Base-by-base conservation (phyloP, 2,329 filamentous ascomycete genomes). In the Mollisia scopiformis region DNA sequence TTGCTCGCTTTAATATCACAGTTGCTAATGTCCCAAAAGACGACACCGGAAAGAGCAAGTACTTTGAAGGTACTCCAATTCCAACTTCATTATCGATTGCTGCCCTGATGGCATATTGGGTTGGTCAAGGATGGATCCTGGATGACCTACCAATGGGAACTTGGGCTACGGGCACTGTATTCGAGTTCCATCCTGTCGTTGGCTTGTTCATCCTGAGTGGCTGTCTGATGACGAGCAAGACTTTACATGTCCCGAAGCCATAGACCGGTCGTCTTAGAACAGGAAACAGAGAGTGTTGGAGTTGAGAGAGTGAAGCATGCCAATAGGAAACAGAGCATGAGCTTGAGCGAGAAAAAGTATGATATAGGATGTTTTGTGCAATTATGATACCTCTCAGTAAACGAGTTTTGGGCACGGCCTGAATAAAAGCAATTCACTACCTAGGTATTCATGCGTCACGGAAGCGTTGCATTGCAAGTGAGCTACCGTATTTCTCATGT, bases 1-100 rank as follows among this genome's bases (percentile, higher is more conserved):
- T 99, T 11, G 95, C 95, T 49, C 90, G 95, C 67, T 99, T 99
- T 87, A 99, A 99, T 76, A 95, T 99, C 55, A 98, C 95, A 11
- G 93, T 95, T 37, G 84, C 88, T 35, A 88, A 89, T 68, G 85
- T 99, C 13, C 95, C 95, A 64, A 97, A 98, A 78, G 95, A 99
- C 75, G 89, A 88, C 52, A 86, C 85, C 0, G 95, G 95, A 69
- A 99, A 99, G 80, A 92, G 91, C 62, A 86, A 90, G 73, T 99
- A 96, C 79, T 99, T 99, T 70, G 95, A 99, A 79, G 95, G 95
- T 69, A 96, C 94, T 0, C 95, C 95, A 1, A 97, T 98, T 71
- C 95, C 95, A 1, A 98, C 93, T 2, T 93, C 91, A 25, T 81
- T 98, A 25, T 88, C 84, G 1, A 87, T 96, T 68, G 92, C 92